A percentile compares a stretch with the other conserved stretches of the same genome.
Evolutionary conservation across 2,329 filamentous ascomycete species (phyloP).

Genomic region (Ceratocystis diversiconidia): DNA sequence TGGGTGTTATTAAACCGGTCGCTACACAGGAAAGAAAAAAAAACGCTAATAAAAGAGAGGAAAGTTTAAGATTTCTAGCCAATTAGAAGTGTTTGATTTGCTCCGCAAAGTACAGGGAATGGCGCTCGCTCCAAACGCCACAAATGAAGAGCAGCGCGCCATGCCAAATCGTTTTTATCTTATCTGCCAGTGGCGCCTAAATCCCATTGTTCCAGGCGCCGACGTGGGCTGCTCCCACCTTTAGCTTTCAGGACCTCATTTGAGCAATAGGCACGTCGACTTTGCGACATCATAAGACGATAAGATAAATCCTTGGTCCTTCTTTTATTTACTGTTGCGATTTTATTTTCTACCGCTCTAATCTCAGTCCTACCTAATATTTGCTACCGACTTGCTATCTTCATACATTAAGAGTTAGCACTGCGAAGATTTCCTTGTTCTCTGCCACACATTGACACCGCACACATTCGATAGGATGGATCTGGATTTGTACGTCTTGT

Average conservation of each 20-base stretch:
- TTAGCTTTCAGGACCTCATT: not conserved
- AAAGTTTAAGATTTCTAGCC: not conserved
- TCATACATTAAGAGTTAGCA: not conserved
- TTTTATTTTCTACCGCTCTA: no score
- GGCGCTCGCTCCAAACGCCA: not conserved
- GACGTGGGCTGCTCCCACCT: not conserved
- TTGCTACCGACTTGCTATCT: not conserved
- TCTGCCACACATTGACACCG: not conserved
- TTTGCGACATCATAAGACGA: not conserved
- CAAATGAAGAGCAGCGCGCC: not conserved
- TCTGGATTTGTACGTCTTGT: constrained; percentile 59
- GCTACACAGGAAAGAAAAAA: not conserved
- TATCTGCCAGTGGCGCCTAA: not conserved
- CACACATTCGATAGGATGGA: constrained; percentile 48
- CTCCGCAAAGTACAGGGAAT: constrained; percentile 7
- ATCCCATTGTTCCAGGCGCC: not conserved
- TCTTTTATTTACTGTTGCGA: not conserved
- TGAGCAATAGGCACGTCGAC: not conserved
- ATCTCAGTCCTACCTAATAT: not conserved
- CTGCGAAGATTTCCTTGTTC: not conserved
- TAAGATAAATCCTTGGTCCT: not conserved
- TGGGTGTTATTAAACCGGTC: not conserved
- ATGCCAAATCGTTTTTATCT: not conserved
- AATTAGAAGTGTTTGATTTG: constrained; percentile 11
- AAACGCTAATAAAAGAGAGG: not conserved